Base-by-base conservation (phyloP, 176 grass and related monocot species). In the Lolium perenne region DNA sequence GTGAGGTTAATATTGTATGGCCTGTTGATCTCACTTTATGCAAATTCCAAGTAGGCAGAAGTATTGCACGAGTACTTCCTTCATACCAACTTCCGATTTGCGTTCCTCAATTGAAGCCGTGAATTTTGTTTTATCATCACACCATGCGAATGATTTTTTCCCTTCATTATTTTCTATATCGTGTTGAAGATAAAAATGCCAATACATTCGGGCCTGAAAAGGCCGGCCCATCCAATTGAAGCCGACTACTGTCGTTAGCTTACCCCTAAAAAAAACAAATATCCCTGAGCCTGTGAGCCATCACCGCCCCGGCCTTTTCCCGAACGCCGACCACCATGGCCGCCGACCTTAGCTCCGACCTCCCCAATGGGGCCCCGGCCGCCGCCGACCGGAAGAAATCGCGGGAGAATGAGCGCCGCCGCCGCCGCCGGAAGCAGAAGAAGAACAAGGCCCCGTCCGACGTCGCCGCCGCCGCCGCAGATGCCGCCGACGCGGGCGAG, bases 391-490 rank as follows among this genome's bases (percentile, higher is more conserved):
- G 32, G 58, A 93, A 90, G 32, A 93, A 93, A 80, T 87, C 66
- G 18, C 88, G 88, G 8, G 92, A 88, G 79, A 91, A 76, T 79
- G 92, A 93, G 21, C 88, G 88, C 43, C 82, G 88, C n/a, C 88
- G 85, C 64, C 86, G 86, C 18, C 70, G 92, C 17, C 83, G 92
- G 41, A 91, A 93, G 88, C 92, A 91, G 86, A 93, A 93, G 83
- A 93, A 88, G 88, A 93, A 57, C 67, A 88, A 88, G 46, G 14
- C 80, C 1, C 40, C 88, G 1, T 59, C 82, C 23, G 64, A 82
- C n/a, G 15, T 46, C 26, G 54, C 68, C 35, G 43, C 55, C 35
- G 43, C 55, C 8, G 22, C 57, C 12, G 40, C 82, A 1, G 73
- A 69, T 58, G 55, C 73, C 38, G 6, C 10, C 18, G 77, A 71